Conservation (phyloP, 2,329 filamentous ascomycete genomes). For the Colletotrichum phormii region DNA sequence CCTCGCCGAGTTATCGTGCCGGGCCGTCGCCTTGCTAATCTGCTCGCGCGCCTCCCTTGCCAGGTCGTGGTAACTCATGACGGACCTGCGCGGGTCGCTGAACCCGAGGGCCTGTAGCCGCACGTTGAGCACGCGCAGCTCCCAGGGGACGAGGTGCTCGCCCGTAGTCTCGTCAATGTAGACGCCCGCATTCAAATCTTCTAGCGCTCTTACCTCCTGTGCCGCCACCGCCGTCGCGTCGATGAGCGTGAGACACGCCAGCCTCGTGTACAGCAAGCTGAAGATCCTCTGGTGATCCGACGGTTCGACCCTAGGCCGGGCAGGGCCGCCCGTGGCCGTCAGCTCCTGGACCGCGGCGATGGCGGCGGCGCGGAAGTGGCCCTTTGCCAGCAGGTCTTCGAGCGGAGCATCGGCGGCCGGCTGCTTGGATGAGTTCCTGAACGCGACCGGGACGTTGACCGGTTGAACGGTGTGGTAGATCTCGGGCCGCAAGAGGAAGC, state of each 20-base stretch:
- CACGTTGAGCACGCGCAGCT: slow-evolving; percentile 83
- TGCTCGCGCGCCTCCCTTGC: slow-evolving; percentile 79
- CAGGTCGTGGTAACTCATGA: slow-evolving; percentile 92
- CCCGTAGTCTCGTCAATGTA: slow-evolving; percentile 67
- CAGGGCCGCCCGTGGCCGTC: slow-evolving; percentile 45
- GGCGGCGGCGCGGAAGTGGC: slow-evolving; percentile 86
- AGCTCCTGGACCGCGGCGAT: slow-evolving; percentile 73
- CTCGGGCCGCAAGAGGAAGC: slow-evolving; percentile 81
- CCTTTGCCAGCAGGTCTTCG: slow-evolving; percentile 73
- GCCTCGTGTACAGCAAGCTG: slow-evolving; percentile 80
- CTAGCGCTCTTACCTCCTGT: slow-evolving; percentile 73
- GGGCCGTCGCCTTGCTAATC: slow-evolving; percentile 59
- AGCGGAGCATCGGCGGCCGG: slow-evolving; percentile 74
- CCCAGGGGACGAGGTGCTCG: slow-evolving; percentile 84
- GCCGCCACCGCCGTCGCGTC: slow-evolving; percentile 77
- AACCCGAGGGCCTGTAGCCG: slow-evolving; percentile 88
- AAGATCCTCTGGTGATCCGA: slow-evolving; percentile 77
- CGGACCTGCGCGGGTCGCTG: slow-evolving; percentile 82
- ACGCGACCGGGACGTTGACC: slow-evolving; percentile 70
- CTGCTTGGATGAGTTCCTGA: slow-evolving; percentile 75
- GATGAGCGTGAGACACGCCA: slow-evolving; percentile 85
- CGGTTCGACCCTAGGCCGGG: slow-evolving; percentile 51
- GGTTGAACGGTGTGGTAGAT: slow-evolving; percentile 85
- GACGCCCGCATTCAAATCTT: slow-evolving; percentile 67
- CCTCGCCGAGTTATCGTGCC: slow-evolving; percentile 64